These are phyloP conservation scores for Chlorella sorokiniana DNA, from an alignment of 139 green algal genomes.

Conservation along the genomic window DNA sequence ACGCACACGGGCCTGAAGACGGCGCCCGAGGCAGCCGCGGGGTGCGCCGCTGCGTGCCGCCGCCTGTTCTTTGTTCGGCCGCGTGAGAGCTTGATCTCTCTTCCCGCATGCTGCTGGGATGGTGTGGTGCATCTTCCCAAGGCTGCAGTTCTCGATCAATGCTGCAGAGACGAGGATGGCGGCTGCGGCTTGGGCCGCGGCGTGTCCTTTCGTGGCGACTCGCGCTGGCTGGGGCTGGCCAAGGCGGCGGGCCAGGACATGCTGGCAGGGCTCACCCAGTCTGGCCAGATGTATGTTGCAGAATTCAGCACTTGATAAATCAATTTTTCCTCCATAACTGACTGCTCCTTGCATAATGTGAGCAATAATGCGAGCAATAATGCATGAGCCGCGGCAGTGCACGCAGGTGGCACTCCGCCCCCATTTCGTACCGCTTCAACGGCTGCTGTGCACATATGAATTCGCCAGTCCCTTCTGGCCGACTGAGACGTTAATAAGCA, in stretches of 20 bases:
- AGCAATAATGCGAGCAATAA: too few species aligned
- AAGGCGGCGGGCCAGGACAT: constrained; percentile 32
- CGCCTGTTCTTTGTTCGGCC: too few species aligned
- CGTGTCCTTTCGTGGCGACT: constrained; percentile 43
- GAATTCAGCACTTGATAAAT: constrained; percentile 13
- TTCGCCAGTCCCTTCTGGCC: too few species aligned
- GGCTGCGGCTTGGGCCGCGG: background rate
- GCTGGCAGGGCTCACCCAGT: constrained; percentile 35
- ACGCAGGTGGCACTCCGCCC: too few species aligned
- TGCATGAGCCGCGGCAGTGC: too few species aligned
- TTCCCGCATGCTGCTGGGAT: background rate
- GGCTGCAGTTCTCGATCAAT: background rate
- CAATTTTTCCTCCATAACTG: background rate
- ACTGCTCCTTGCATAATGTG: background rate
- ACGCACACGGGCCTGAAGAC: constrained; percentile 26
- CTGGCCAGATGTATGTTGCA: constrained; percentile 34
- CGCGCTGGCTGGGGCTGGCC: constrained; percentile 43
- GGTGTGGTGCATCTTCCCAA: background rate
- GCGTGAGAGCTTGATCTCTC: background rate
- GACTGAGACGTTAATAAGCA: too few species aligned
- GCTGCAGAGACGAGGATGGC: constrained; percentile 2
- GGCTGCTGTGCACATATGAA: too few species aligned
- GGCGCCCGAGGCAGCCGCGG: background rate
- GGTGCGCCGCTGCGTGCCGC: background rate
- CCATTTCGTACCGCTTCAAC: too few species aligned